phyloP scores from a whole-genome alignment of 2,329 filamentous ascomycete genomes.

The Colletotrichum chrysophilum region DNA sequence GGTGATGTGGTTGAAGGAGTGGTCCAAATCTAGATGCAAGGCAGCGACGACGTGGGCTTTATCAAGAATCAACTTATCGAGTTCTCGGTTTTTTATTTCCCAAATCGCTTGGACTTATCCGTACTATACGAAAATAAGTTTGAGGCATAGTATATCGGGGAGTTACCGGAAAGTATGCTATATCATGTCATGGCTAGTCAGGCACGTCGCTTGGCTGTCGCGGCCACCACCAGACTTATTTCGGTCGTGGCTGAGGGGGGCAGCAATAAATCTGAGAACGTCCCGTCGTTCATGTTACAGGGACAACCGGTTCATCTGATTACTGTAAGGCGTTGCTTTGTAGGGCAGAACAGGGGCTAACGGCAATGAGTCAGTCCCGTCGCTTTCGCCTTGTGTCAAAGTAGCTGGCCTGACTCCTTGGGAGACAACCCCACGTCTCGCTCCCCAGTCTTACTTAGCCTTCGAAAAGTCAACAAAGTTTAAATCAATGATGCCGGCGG shows the following conservation, averaged over 20 bases:
- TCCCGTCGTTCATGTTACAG: background rate
- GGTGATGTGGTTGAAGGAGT: background rate
- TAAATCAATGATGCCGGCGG: background rate
- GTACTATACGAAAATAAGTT: background rate
- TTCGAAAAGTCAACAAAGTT: background rate
- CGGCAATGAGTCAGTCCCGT: background rate
- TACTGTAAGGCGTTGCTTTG: background rate
- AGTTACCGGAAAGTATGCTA: background rate
- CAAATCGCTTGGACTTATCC: background rate
- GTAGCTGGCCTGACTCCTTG: background rate
- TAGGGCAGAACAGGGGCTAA: background rate
- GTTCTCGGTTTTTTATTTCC: background rate
- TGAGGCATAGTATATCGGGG: background rate
- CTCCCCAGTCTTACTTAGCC: background rate
- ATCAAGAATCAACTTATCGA: background rate
- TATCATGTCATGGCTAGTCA: background rate
- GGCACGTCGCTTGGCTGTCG: background rate
- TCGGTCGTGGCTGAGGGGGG: background rate
- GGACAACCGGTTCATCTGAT: background rate
- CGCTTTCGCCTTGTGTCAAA: background rate
- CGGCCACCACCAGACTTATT: background rate
- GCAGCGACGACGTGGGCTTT: background rate
- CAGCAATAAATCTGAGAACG: background rate
- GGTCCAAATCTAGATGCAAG: background rate
- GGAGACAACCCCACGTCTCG: background rate